These are phyloP conservation scores for Lactarius indigo DNA, from an alignment of 768 basidiomycete species.

Conservation along the genomic window DNA sequence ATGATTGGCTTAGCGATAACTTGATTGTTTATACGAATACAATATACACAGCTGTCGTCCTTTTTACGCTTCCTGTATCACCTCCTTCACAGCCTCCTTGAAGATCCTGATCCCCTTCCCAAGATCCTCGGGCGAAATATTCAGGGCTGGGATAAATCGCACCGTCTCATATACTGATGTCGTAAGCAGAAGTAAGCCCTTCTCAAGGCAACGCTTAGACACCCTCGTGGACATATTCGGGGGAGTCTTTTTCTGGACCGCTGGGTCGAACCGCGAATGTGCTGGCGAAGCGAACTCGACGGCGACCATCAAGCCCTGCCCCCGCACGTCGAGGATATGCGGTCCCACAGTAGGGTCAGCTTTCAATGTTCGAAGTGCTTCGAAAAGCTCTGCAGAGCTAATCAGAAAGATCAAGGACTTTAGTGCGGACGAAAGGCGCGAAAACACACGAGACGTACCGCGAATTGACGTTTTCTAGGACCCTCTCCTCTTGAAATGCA, in stretches of 20 bases:
- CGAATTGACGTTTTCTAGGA: conserved; percentile 73
- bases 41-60: neutral
- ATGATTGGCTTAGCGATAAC: neutral
- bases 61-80: conserved; percentile 44
- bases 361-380: conserved; percentile 53
- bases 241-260: conserved; percentile 36
- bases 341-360: conserved; percentile 48
- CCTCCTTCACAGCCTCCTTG: conserved; percentile 65
- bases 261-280: conserved; percentile 50
- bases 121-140: conserved; percentile 73
- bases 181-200: conserved; percentile 83
- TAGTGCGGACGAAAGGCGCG: neutral
- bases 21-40: neutral
- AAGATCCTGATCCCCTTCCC: conserved; percentile 64
- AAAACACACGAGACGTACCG: conserved; percentile 43
- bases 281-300: conserved; percentile 70
- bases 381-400: conserved; percentile 75
- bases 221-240: conserved; percentile 64
- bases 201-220: conserved; percentile 76
- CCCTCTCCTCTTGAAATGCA: conserved; percentile 73
- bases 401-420: neutral
- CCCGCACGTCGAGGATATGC: conserved; percentile 82
- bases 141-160: conserved; percentile 91
- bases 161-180: conserved; percentile 87
- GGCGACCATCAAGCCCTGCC: conserved; percentile 85